Base-by-base conservation (phyloP, 768 basidiomycete genomes). In the Panus rudis region DNA sequence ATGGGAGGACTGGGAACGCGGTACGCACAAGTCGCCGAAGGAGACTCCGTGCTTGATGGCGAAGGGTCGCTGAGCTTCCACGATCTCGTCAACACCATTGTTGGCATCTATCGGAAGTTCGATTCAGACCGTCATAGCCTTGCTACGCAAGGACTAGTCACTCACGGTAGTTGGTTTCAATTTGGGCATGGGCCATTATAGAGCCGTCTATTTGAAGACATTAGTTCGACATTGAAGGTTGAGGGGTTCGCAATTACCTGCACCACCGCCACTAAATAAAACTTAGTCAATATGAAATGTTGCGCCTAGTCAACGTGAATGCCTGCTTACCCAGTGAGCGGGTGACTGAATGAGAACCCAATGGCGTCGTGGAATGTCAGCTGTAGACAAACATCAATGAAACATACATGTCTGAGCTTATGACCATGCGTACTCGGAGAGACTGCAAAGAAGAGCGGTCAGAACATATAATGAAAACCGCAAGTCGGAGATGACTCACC, bases 281-380 rank as follows among this genome's bases (percentile, higher is more conserved):
- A n/a, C 10, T n/a, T n/a, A n/a, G 28, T 30, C 28, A 30, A n/a
- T 30, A n/a, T n/a, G n/a, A n/a, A n/a, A n/a, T n/a, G n/a, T n/a
- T n/a, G n/a, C n/a, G n/a, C n/a, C n/a, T n/a, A n/a, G n/a, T n/a
- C n/a, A n/a, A n/a, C n/a, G n/a, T n/a, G n/a, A n/a, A n/a, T n/a
- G n/a, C n/a, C n/a, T n/a, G n/a, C n/a, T n/a, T n/a, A n/a, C n/a
- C n/a, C n/a, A n/a, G n/a, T n/a, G n/a, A n/a, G n/a, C n/a, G n/a
- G n/a, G n/a, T n/a, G n/a, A n/a, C n/a, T n/a, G 8, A 8, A 8
- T 16, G 33, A 35, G 33, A 35, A 35, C n/a, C 33, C 56, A 21
- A 60, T 54, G 28, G 55, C 57, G 30, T 60, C 56, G 49, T 61
- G 56, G 47, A 57, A 59, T 23, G 33, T 35, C 8, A 35, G 16